These are phyloP conservation scores for Mortierella sp. DNA, from an alignment of 371 early-diverging fungal genomes.

Conservation along the genomic window DNA sequence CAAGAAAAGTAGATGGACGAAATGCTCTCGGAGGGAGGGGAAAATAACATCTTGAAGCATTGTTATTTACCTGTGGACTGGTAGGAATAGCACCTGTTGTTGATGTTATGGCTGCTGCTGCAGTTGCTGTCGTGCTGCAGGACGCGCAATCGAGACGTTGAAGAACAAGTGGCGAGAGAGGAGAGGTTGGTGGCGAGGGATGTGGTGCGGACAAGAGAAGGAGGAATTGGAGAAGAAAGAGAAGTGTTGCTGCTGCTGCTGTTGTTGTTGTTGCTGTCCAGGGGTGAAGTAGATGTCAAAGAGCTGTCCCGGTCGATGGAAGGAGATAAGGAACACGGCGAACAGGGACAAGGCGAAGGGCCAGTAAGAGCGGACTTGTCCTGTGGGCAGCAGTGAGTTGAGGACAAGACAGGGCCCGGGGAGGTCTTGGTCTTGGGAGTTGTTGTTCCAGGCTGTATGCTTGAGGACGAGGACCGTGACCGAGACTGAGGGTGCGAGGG, in stretches of 20 bases:
- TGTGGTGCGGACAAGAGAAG: not conserved
- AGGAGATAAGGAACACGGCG: not conserved
- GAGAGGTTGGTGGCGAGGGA: not conserved
- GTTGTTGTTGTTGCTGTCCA: not conserved
- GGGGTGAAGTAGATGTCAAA: not conserved
- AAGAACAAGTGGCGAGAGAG: not conserved
- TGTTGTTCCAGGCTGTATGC: not conserved
- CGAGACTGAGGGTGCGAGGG: not conserved
- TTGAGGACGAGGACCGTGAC: not conserved
- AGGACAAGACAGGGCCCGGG: not conserved
- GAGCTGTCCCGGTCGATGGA: not conserved
- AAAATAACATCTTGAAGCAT: not conserved
- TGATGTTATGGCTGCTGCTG: not conserved
- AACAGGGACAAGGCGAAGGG: too few species aligned
- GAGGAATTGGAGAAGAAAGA: not conserved
- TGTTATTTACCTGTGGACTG: not conserved
- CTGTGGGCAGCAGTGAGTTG: not conserved
- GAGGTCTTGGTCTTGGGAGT: too few species aligned
- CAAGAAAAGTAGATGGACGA: not conserved
- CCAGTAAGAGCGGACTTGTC: too few species aligned
- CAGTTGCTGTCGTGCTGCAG: not conserved
- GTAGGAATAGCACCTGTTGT: not conserved
- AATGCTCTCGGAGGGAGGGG: not conserved
- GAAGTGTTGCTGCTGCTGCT: not conserved
- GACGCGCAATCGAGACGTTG: not conserved